A percentile compares a stretch with the other conserved stretches of the same genome.
Conservation (phyloP, 345 rosid genomes). For the Ailanthus altissimus region DNA sequence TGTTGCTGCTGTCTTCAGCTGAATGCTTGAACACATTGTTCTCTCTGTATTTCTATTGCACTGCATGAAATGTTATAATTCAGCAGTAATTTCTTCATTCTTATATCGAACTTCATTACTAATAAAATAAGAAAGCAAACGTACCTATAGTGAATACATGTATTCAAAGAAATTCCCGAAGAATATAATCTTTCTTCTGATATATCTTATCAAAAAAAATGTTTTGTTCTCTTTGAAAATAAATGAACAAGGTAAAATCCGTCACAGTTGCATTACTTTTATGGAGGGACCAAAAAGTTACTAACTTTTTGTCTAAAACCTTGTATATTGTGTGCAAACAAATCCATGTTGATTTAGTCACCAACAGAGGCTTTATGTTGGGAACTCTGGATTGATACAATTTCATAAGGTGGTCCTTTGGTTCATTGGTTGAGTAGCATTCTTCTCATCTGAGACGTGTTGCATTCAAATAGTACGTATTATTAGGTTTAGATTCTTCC, state of each 20-base stretch:
- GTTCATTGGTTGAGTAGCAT: background rate
- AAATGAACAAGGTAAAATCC: background rate
- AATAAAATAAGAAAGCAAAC: background rate
- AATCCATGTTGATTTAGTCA: background rate
- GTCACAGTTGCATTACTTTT: background rate
- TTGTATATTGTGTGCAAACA: background rate
- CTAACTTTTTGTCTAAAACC: background rate
- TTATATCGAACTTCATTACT: no score
- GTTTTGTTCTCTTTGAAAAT: background rate
- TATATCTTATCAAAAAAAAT: background rate
- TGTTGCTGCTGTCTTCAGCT: background rate
- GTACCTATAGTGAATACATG: background rate
- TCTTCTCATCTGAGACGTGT: background rate
- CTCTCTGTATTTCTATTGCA: background rate
- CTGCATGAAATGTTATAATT: background rate
- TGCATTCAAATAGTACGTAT: no score
- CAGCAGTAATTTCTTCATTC: no score
- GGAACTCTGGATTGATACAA: background rate
- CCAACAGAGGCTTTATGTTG: background rate
- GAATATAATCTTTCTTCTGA: background rate
- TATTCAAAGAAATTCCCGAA: background rate
- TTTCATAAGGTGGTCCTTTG: background rate
- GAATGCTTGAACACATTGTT: background rate
- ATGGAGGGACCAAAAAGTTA: background rate
- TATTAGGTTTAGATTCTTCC: background rate